phyloP scores from a whole-genome alignment of 2,329 filamentous ascomycete genomes.

The Apiospora arundinis region DNA sequence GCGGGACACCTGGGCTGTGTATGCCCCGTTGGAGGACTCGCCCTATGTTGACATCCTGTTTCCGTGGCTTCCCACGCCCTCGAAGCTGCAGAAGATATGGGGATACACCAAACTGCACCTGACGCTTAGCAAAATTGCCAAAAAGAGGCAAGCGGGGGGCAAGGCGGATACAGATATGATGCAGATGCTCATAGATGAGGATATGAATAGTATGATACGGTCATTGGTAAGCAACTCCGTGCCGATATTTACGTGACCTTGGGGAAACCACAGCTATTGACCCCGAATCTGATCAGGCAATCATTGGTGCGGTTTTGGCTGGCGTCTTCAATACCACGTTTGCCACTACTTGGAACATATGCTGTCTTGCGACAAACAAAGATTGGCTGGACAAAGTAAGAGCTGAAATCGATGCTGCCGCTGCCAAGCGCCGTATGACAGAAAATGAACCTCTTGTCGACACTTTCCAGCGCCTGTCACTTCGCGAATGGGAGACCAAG shows the following conservation, averaged over 20 bases:
- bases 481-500: conserved; percentile 19
- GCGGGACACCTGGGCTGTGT: conserved; percentile 20
- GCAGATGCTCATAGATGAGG: conserved; percentile 20
- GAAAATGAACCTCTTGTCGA: background rate
- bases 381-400: conserved; percentile 8
- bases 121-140: background rate
- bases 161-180: conserved; percentile 13
- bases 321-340: conserved; percentile 24
- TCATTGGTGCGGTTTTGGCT: conserved; percentile 22
- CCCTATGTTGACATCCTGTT: conserved; percentile 23
- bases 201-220: background rate
- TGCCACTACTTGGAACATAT: conserved; percentile 20
- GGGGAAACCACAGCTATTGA: no score
- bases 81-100: conserved; percentile 20
- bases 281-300: background rate
- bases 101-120: conserved; percentile 21
- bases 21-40: conserved; percentile 22
- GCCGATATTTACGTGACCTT: background rate
- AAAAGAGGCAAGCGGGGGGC: background rate
- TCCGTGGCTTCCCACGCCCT: conserved; percentile 23
- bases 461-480: background rate
- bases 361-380: conserved; percentile 5
- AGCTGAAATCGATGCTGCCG: background rate
- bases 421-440: background rate
- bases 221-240: background rate